phyloP scores from a whole-genome alignment of 2,329 filamentous ascomycete genomes.

The Hortaea sp. region DNA sequence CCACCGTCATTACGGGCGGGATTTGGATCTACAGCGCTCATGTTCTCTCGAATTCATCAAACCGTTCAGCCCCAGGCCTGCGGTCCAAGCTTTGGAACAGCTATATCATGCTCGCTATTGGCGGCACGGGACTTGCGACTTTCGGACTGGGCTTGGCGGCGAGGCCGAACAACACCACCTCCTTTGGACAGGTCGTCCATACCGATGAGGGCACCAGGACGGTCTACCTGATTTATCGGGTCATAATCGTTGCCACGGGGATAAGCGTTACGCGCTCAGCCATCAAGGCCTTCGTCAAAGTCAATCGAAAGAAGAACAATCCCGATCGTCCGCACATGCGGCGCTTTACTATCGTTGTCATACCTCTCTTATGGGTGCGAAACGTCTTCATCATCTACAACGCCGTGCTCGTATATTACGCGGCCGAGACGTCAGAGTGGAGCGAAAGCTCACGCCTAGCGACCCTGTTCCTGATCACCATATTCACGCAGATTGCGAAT shows the following conservation, averaged over 20 bases:
- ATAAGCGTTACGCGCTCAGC: neutral
- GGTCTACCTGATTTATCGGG: neutral
- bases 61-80: neutral
- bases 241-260: neutral
- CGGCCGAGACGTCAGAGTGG: neutral
- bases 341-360: neutral
- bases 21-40: neutral
- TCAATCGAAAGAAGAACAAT: neutral
- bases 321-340: neutral
- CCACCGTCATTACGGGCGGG: neutral
- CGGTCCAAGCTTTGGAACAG: neutral
- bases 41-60: neutral
- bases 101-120: neutral
- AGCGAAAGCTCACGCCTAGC: neutral
- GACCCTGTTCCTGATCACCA: neutral
- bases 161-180: neutral
- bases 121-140: neutral
- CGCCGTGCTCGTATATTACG: neutral
- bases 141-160: neutral
- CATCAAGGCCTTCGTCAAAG: neutral
- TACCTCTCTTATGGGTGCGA: neutral
- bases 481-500: neutral
- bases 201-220: neutral
- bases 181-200: neutral
- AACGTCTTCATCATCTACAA: neutral